Percentiles rank a stretch among this genome's conserved stretches.
Evolutionary conservation across 2,329 filamentous ascomycete genomes (phyloP).

Genomic region (Fusarium sp.): DNA sequence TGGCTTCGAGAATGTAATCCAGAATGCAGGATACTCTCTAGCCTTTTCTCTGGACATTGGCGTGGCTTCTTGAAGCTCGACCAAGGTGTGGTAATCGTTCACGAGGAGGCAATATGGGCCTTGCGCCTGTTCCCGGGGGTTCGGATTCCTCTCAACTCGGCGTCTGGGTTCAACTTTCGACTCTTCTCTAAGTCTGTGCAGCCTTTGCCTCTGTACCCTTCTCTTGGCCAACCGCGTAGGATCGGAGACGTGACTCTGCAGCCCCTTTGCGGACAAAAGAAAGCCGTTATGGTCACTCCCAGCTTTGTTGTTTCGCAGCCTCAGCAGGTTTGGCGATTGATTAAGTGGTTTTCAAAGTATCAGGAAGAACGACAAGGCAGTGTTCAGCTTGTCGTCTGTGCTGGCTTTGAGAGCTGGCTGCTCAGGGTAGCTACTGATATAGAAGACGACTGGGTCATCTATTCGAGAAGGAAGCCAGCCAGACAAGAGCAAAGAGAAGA

Average conservation of each 20-base stretch:
- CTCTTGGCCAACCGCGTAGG: slow-evolving; percentile 1
- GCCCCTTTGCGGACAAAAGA: slow-evolving; percentile 51
- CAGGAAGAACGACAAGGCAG: slow-evolving; percentile 27
- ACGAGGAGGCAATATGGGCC: slow-evolving; percentile 58
- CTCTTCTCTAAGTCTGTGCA: slow-evolving; percentile 54
- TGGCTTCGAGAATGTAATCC: slow-evolving; percentile 61
- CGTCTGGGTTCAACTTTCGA: slow-evolving; percentile 55
- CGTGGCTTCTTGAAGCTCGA: slow-evolving; percentile 55
- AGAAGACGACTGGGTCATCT: neutral
- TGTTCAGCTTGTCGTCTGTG: slow-evolving; percentile 51
- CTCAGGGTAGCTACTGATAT: slow-evolving; percentile 47
- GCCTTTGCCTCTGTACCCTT: slow-evolving; percentile 30
- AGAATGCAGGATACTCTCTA: slow-evolving; percentile 59
- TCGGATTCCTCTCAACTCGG: slow-evolving; percentile 50
- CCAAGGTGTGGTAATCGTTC: slow-evolving; percentile 58
- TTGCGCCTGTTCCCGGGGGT: slow-evolving; percentile 59
- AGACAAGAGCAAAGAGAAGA: neutral
- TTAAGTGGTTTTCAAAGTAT: slow-evolving; percentile 54
- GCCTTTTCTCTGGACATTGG: slow-evolving; percentile 62
- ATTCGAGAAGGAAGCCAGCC: neutral
- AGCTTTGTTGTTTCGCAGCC: slow-evolving; percentile 59
- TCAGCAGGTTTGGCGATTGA: slow-evolving; percentile 50
- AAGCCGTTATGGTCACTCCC: slow-evolving; percentile 57
- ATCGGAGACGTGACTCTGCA: slow-evolving; percentile 47
- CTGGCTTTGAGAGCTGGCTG: slow-evolving; percentile 50